Evolutionary conservation across 169 alveolate genomes (phyloP).

Genomic region (Plasmodium gonderi): DNA sequence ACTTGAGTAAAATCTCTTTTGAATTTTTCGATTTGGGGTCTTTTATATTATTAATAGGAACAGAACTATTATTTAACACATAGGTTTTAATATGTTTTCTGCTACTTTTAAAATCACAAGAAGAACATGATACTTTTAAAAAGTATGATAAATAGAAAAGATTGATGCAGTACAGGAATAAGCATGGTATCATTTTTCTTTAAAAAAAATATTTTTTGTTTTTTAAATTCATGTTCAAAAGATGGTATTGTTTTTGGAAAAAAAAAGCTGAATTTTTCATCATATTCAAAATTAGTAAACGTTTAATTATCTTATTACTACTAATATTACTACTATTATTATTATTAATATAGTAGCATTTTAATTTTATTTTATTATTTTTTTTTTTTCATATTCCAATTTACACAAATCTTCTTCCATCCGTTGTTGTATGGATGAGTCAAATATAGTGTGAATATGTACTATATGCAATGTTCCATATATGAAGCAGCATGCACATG

Average conservation of each 20-base stretch:
- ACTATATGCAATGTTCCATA: too few relatives aligned
- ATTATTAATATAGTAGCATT: too few relatives aligned
- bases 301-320: too few relatives aligned
- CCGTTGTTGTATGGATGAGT: neutral
- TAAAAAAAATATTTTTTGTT: slow-evolving; percentile 2
- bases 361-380: too few relatives aligned
- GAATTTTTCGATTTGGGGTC: neutral
- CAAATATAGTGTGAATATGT: too few relatives aligned
- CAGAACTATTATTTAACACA: neutral
- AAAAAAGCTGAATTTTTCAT: neutral
- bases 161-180: neutral
- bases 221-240: neutral
- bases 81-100: neutral
- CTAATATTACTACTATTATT: too few relatives aligned
- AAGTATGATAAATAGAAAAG: slow-evolving; percentile 5
- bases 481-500: too few relatives aligned
- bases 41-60: neutral
- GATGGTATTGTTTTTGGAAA: neutral
- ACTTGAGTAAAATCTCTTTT: neutral
- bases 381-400: neutral
- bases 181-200: slow-evolving; percentile 43
- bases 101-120: slow-evolving; percentile 1
- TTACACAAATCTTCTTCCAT: neutral
- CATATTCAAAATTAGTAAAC: neutral
- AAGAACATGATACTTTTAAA: neutral